Evolutionary conservation across 1,139 yeast species (phyloP), one percentile per base, ranked within the genome.

Genomic region (Kodamaea anthophila): DNA sequence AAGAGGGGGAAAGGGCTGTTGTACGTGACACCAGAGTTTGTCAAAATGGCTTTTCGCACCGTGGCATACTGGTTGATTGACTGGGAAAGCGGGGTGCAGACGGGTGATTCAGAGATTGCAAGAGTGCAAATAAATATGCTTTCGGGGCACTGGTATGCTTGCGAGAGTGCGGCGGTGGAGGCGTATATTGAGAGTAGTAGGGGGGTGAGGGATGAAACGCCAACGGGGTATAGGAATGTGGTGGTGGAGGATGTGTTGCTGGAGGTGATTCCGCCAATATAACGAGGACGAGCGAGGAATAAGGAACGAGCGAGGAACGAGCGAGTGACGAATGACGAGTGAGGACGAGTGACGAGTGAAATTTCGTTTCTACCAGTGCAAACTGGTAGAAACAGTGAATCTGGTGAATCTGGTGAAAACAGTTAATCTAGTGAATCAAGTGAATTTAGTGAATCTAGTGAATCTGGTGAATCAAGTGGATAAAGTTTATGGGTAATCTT

Each of bases 121-220:
- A 41, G 49, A 21, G 31, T 54, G 15, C 59, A 60, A 28, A 51
- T 62, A 10, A 49, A 50, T 28, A 56, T 62, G 48, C 46, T 65
- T n/a, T 55, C 65, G 2, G 72, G 70, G 3, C 70, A 63, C 38
- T 66, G 72, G 72, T 65, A 57, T 36, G 72, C 70, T 4, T 54
- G 68, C 33, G 70, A 65, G 28, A 64, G 63, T 56, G 40, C 43
- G n/a, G 53, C 51, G 31, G 68, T 55, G 6, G 47, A 53, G 38
- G 41, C 46, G 28, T 65, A 58, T 38, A 39, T 66, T 18, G 37
- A 43, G 13, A 39, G 39, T 13, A 44, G 51, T 23, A 39, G 29
- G 24, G 43, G 55, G 9, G 34, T 26, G 9, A 28, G 29, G 14
- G 61, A 53, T 29, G 35, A 35, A 11, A 46, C 58, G 15, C 56